phyloP scores from a whole-genome alignment of 2,329 filamentous ascomycete genomes.

The Penicillium sp. region DNA sequence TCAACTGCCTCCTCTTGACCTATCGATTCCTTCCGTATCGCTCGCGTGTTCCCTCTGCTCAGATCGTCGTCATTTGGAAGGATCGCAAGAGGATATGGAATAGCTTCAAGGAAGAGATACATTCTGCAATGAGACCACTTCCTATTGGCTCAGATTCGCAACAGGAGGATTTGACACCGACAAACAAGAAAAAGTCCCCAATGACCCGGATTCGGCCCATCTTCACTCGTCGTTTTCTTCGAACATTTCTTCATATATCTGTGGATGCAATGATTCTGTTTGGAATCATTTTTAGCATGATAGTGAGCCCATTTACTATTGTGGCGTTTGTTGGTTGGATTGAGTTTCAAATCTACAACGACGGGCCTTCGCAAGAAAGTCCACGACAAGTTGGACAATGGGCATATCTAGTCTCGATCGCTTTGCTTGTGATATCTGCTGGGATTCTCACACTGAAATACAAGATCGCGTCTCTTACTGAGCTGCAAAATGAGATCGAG shows the following conservation, averaged over 20 bases:
- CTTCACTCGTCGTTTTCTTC: slow-evolving; percentile 13
- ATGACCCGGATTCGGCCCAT: slow-evolving; percentile 5
- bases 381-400: slow-evolving; percentile 36
- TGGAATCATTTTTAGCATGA: slow-evolving; percentile 29
- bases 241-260: slow-evolving; percentile 10
- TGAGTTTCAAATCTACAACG: slow-evolving; percentile 33
- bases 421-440: slow-evolving; percentile 31
- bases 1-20: slow-evolving; percentile 26
- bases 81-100: slow-evolving; percentile 21
- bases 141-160: not conserved
- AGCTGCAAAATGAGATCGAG: slow-evolving; percentile 32
- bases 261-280: slow-evolving; percentile 19
- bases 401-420: slow-evolving; percentile 29
- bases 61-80: slow-evolving; percentile 26
- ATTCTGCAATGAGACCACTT: not conserved
- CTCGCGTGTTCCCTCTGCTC: slow-evolving; percentile 28
- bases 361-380: slow-evolving; percentile 30
- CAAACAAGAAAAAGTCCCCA: not conserved
- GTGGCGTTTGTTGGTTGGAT: slow-evolving; percentile 36
- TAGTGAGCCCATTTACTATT: slow-evolving; percentile 31
- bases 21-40: slow-evolving; percentile 25
- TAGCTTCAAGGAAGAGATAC: slow-evolving; percentile 19
- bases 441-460: slow-evolving; percentile 29
- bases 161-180: not conserved
- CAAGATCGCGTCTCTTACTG: slow-evolving; percentile 25